Base-by-base conservation (phyloP, 768 basidiomycete genomes). In the Serendipita indica region DNA sequence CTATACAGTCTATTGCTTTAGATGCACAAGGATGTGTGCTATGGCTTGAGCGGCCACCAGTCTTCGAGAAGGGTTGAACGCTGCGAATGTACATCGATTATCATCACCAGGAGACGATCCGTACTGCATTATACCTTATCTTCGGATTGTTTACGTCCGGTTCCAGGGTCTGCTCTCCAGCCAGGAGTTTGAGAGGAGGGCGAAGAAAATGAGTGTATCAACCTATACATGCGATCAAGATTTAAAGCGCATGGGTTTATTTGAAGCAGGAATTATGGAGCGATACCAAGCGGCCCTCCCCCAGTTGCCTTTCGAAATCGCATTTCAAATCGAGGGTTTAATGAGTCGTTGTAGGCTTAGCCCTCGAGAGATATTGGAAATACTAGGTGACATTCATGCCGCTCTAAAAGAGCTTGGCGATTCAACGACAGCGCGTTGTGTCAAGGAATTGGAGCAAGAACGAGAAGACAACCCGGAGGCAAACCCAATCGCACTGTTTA, bases 321-420 rank as follows among this genome's bases (percentile, higher is more conserved):
- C 49, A 25, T 54, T 54, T 54, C 49, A 54, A 27, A 27, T 54
- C 10, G 49, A 54, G n/a, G 49, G 49, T n/a, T 28, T 54, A 4
- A 28, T 54, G 16, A 54, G 22, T 27, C 22, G 49, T 27, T 30
- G 25, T 18, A 16, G 30, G 10, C 32, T 28, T 30, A 54, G 22
- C 25, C 49, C 49, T 4, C 22, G n/a, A 18, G 49, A 54, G 25
- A 18, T 54, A n/a, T 13, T 27, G 12, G 49, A 28, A 28, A 54
- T 54, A 12, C 22, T 7, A 10, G 22, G n/a, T 1, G 32, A 27
- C 7, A 54, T 54, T 28, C 7, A 54, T 4, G 20, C 25, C 22
- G 49, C 49, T 28, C 22, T 54, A 7, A 18, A 54, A 33, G 10
- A 32, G 32, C n/a, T 22, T 30, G 49, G 49, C 49, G 32, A 12